Base-by-base conservation (phyloP, 345 rosid genomes). In the Salix exigua region DNA sequence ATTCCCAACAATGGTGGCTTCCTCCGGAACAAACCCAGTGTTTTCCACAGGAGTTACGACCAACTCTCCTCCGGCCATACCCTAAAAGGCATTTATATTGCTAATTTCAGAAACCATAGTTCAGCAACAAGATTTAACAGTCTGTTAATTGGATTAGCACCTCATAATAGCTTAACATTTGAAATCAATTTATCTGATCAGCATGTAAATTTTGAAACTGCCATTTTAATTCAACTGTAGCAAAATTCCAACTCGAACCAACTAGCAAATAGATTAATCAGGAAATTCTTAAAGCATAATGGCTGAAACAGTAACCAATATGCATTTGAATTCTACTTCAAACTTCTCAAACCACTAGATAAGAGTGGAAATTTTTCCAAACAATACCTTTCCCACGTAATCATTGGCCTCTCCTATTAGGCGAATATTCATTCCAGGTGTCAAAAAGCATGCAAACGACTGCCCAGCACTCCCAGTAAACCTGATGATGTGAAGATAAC, bases 61-160 rank as follows among this genome's bases (percentile, higher is more conserved):
- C 85, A 96, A 40, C 83, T 93, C 99, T 78, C 99, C 97, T 73
- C 99, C 99, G 53, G 99, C 99, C 94, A 96, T 96, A 79, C 99
- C 97, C 99, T 96, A 68, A 3, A 33, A 30, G 72, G 75, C 60
- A 81, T 79, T 82, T 58, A 76, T 10, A 70, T 68, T 42, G 66
- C 60, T 51, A 73, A 70, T 48, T 65, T 84, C 50, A 84, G 81
- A 28, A 80, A 67, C 26, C n/a, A 30, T 17, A 64, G 44, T 61
- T 28, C 33, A 66, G n/a, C 11, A n/a, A 66, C 50, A 58, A 69
- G 44, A 26, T 1, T 35, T 30, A 17, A 18, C 19, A 12, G 26
- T 64, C 40, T 6, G n/a, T 10, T 11, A 16, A 2, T 37, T 13
- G n/a, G 76, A 31, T 23, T 21, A 28, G 70, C 65, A 78, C 51